Evolutionary conservation across 2,329 filamentous ascomycete species (phyloP), one percentile per base, ranked within the genome.

Genomic region (Epichloe brachyelytri): DNA sequence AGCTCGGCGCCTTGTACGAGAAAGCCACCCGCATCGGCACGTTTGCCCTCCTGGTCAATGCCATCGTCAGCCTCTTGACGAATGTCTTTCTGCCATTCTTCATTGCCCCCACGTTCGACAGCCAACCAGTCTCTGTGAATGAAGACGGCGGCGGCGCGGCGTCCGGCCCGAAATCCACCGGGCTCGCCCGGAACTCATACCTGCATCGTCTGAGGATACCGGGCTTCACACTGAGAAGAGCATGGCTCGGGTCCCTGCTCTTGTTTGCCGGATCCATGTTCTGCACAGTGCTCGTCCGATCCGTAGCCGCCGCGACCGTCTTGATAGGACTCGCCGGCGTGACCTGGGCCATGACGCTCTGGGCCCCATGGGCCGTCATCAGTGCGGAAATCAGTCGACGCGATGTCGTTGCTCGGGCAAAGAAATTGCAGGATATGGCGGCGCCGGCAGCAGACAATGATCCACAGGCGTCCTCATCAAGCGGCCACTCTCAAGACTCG

Each of bases 321-420:
- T 76, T 95, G 36, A 84, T 95, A 51, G 87, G 83, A 1, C 71
- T 93, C 22, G 82, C 95, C 46, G 91, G 91, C 36, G 82, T 97
- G 53, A 89, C 88, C 1, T 97, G 91, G 91, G 89, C 90, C 20
- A 72, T 96, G 60, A 89, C 89, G 2, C 79, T 94, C 26, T 97
- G 91, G 91, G 91, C 90, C 0, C 91, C 91, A 0, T 97, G 91
- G 71, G 90, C 91, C 39, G 86, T 97, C 59, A 96, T 97, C 63
- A 89, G 88, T 44, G 88, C 88, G 5, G 91, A 97, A 66, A 90
- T 97, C 55, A 86, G 85, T 54, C 86, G 83, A 54, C 83, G 88
- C 5, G 87, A 95, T 62, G 81, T 84, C 40, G 56, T 68, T 17
- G 63, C 72, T 22, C 74, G 76, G 20, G 66, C 70, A 3, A 61